phyloP scores from a whole-genome alignment of 2,329 filamentous ascomycete species.

The Mollisiaceae sp. region DNA sequence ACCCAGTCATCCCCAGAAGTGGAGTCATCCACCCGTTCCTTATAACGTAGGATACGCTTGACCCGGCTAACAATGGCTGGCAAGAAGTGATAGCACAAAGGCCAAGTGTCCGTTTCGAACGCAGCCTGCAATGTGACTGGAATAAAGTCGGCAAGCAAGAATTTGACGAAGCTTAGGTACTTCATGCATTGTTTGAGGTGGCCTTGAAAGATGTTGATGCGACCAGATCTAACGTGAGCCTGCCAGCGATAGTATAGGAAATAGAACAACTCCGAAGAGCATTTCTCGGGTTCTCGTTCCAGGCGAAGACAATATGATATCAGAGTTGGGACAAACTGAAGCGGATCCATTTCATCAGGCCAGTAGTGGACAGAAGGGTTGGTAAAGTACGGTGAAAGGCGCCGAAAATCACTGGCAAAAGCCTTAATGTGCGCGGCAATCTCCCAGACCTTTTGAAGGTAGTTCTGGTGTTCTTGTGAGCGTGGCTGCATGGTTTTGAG shows the following conservation, averaged over 20 bases:
- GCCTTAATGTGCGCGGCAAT: conserved; percentile 35
- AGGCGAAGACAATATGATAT: conserved; percentile 38
- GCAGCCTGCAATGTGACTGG: conserved; percentile 36
- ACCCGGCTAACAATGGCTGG: conserved; percentile 28
- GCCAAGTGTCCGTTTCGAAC: conserved; percentile 34
- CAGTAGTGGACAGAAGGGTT: conserved; percentile 36
- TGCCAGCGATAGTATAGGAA: conserved; percentile 40
- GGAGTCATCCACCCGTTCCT: neutral
- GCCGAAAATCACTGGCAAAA: conserved; percentile 35
- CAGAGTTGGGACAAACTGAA: conserved; percentile 37
- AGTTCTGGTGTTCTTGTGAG: conserved; percentile 29
- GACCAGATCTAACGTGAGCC: conserved; percentile 29
- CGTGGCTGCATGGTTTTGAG: conserved; percentile 32
- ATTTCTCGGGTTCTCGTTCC: conserved; percentile 26
- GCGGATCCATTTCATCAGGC: conserved; percentile 39
- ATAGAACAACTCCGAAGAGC: conserved; percentile 36
- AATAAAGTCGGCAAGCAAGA: conserved; percentile 36
- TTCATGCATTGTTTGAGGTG: conserved; percentile 33
- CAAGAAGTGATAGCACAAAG: conserved; percentile 36
- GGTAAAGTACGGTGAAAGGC: conserved; percentile 37
- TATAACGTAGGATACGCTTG: neutral
- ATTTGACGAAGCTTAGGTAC: conserved; percentile 34
- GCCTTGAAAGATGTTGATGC: conserved; percentile 24
- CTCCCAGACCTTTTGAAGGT: conserved; percentile 34
- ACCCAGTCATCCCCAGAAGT: conserved; percentile 10